Conservation (phyloP, 441 rosid species). For the Rhodomyrtus psidioides region DNA sequence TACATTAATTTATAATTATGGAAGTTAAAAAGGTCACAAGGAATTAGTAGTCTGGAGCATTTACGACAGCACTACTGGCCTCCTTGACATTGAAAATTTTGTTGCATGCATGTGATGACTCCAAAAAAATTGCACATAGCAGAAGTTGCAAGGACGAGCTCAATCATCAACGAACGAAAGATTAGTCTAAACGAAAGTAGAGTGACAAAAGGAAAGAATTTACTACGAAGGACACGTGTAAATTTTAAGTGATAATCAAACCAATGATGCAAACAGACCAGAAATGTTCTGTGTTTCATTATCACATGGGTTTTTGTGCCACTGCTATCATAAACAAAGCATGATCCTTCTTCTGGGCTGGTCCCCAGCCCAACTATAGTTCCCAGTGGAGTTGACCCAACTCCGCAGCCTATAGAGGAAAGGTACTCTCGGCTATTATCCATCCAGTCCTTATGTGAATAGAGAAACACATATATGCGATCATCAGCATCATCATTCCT, state of each 20-base stretch:
- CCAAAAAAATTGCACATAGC: neutral
- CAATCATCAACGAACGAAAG: neutral
- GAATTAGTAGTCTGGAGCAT: neutral
- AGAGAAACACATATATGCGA: constrained; percentile 67
- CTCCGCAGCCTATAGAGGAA: constrained; percentile 12
- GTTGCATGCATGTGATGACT: neutral
- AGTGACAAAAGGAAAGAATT: neutral
- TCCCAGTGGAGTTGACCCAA: constrained; percentile 52
- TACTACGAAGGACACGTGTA: neutral
- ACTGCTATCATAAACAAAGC: constrained; percentile 58
- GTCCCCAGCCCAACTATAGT: constrained; percentile 67
- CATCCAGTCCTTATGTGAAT: constrained; percentile 23
- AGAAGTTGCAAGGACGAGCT: neutral
- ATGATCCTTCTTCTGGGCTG: constrained; percentile 74
- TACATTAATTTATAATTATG: neutral
- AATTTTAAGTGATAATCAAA: neutral
- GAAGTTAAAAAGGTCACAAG: neutral
- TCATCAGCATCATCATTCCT: constrained; percentile 43
- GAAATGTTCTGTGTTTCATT: constrained; percentile 85
- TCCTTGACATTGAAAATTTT: neutral
- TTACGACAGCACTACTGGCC: neutral
- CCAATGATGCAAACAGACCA: constrained; percentile 47
- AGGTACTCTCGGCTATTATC: constrained; percentile 9
- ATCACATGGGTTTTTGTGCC: constrained; percentile 82
- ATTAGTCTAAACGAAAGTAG: neutral